These are phyloP conservation scores for Avena eriantha DNA, from an alignment of 176 grass and related monocot genomes.

Conservation along the genomic window DNA sequence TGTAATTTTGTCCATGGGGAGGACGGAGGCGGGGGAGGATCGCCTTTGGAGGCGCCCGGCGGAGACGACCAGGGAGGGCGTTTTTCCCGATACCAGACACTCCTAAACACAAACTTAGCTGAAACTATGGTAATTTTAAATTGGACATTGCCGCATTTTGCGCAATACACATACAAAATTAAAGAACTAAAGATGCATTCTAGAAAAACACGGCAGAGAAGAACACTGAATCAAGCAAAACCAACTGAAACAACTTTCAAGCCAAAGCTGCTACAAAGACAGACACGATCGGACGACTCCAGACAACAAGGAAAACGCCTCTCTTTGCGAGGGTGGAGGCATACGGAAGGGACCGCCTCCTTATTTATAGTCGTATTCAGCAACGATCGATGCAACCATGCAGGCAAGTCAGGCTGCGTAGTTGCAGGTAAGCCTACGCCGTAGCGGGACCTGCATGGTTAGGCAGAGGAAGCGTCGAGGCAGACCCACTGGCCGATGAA, in stretches of 20 bases:
- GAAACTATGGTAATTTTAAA: no score
- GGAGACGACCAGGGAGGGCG: no score
- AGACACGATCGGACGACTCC: not conserved
- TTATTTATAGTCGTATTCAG: slow-evolving; percentile 22
- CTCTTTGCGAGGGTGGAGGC: not conserved
- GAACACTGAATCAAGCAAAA: not conserved
- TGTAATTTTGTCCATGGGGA: no score
- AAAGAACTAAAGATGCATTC: no score
- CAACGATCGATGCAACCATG: not conserved
- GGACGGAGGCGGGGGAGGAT: no score
- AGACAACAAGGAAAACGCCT: not conserved
- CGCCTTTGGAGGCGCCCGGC: no score
- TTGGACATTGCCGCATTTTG: no score
- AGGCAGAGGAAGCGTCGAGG: slow-evolving; percentile 4
- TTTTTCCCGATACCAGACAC: no score
- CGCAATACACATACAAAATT: no score
- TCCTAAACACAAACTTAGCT: no score
- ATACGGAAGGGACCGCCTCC: not conserved
- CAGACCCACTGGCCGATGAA: slow-evolving; percentile 66
- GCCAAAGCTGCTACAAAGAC: not conserved
- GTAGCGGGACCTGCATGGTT: not conserved
- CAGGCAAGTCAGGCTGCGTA: no score
- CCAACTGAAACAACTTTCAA: not conserved
- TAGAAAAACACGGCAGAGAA: not conserved
- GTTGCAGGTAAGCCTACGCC: no score